phyloP scores from a whole-genome alignment of 352 stramenopile genomes.

The Sclerospora graminicola region DNA sequence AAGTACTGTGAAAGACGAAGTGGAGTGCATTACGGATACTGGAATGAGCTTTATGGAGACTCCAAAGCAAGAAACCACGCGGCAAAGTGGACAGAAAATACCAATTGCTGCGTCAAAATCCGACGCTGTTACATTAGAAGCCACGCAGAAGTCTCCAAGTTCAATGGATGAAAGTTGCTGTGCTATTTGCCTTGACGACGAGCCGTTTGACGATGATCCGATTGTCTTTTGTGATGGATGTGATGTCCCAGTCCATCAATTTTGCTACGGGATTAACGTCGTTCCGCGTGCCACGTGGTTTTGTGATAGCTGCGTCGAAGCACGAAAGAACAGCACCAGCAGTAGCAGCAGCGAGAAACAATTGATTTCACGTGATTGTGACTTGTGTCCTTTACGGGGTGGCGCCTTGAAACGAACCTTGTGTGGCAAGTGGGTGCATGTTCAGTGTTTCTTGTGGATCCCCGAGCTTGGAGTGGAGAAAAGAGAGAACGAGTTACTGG shows the following conservation, averaged over 20 bases:
- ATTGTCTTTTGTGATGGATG: conserved; percentile 89
- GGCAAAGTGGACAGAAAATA: too few species aligned
- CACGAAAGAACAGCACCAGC: background rate
- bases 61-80: background rate
- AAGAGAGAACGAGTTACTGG: conserved; percentile 19
- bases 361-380: conserved; percentile 15
- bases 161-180: conserved; percentile 35
- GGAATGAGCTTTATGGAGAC: too few species aligned
- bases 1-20: conserved; percentile 1
- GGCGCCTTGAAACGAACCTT: conserved; percentile 49
- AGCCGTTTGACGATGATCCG: conserved; percentile 81
- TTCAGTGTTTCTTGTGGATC: conserved; percentile 83
- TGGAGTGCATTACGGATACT: background rate
- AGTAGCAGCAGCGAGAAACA: too few species aligned
- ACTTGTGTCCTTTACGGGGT: conserved; percentile 54
- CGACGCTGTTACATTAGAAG: background rate
- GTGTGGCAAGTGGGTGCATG: conserved; percentile 68
- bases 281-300: conserved; percentile 77
- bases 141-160: background rate
- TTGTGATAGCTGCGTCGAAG: conserved; percentile 50
- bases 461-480: conserved; percentile 53
- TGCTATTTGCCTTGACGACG: conserved; percentile 65
- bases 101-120: background rate
- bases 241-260: conserved; percentile 81
- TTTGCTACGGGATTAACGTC: conserved; percentile 73